phyloP scores from a whole-genome alignment of 441 rosid species.

The Brassica hybrid region DNA sequence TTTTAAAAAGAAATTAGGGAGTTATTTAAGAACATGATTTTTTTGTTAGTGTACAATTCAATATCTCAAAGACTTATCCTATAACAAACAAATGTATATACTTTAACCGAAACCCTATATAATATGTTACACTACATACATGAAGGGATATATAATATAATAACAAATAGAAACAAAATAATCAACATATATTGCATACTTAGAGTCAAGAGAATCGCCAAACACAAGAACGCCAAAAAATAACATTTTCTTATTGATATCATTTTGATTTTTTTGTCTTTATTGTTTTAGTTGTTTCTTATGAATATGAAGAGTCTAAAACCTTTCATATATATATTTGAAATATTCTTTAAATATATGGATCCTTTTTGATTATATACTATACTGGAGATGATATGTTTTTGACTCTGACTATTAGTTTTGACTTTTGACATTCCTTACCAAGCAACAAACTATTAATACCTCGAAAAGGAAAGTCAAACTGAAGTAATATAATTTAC shows the following conservation, averaged over 20 bases:
- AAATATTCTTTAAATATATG: background rate
- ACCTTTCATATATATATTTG: background rate
- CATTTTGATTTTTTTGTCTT: background rate
- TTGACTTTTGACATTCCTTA: constrained; percentile 3
- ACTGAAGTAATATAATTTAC: background rate
- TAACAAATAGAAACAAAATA: background rate
- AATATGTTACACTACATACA: background rate
- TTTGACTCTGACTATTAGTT: background rate
- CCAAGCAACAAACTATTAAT: background rate
- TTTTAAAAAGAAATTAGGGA: constrained; percentile 6
- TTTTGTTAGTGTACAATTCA: constrained; percentile 12
- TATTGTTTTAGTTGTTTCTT: background rate
- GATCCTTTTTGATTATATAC: background rate
- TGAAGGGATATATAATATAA: background rate
- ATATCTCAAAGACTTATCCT: background rate
- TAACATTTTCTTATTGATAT: background rate
- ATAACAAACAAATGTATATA: background rate
- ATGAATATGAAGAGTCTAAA: background rate
- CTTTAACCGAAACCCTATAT: background rate
- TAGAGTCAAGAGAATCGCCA: constrained; percentile 16
- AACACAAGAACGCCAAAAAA: constrained; percentile 18
- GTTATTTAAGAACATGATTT: background rate
- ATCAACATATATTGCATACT: constrained; percentile 13
- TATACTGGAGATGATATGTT: background rate
- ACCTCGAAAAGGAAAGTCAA: background rate